Evolutionary conservation across 176 grass and related monocot species (phyloP).

Genomic region (Olyra latifolia): DNA sequence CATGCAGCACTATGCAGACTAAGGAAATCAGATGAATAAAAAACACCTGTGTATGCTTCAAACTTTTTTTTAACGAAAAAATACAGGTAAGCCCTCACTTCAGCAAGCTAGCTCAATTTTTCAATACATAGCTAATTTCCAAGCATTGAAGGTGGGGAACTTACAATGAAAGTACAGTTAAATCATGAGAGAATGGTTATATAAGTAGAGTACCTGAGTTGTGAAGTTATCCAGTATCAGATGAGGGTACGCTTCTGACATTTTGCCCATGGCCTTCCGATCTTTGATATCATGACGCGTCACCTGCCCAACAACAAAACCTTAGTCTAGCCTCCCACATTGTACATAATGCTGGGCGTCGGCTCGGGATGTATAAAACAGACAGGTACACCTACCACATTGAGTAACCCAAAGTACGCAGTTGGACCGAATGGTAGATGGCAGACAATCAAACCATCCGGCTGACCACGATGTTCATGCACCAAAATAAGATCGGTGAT

Average conservation of each 20-base stretch:
- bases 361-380: constrained; percentile 2
- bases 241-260: constrained; percentile 96
- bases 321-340: not conserved
- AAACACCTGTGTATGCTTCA: no score
- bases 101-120: not conserved
- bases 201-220: constrained; percentile 51
- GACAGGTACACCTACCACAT: constrained; percentile 68
- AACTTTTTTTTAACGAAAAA: no score
- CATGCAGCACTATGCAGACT: no score
- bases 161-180: not conserved
- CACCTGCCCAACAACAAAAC: constrained; percentile 47
- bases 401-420: constrained; percentile 87
- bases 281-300: constrained; percentile 92
- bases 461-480: constrained; percentile 88
- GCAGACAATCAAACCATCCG: constrained; percentile 89
- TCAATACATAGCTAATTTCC: not conserved
- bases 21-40: no score
- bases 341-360: not conserved
- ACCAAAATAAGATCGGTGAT: constrained; percentile 91
- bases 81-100: not conserved
- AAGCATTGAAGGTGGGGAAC: not conserved
- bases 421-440: constrained; percentile 89
- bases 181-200: not conserved
- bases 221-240: constrained; percentile 84
- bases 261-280: constrained; percentile 85